A percentile compares a stretch with the other conserved stretches of the same genome.
phyloP scores from a whole-genome alignment of 257 asterid species.

The Lantana camara region DNA sequence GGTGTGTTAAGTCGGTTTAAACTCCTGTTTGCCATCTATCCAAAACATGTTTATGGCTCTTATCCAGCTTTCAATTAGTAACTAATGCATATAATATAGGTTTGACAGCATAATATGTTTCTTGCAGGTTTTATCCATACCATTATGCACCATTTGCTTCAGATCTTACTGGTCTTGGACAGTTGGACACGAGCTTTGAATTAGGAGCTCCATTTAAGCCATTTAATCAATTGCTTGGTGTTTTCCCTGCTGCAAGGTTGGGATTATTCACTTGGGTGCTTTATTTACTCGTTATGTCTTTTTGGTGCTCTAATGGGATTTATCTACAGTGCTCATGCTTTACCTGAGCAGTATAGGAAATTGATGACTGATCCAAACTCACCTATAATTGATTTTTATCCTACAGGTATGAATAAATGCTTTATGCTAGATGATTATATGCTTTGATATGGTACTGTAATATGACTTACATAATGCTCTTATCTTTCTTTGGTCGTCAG shows the following conservation, averaged over 20 bases:
- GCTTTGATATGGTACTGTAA: background rate
- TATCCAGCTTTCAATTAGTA: background rate
- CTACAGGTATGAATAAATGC: constrained; percentile 57
- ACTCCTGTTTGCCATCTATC: background rate
- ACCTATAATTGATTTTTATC: constrained; percentile 90
- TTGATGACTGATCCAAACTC: constrained; percentile 95
- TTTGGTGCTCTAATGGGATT: constrained; percentile 39
- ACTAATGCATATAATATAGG: constrained; percentile 15
- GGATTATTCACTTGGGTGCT: constrained; percentile 20
- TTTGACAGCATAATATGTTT: constrained; percentile 28
- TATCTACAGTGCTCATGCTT: constrained; percentile 87
- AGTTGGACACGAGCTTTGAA: constrained; percentile 67
- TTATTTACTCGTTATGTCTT: background rate
- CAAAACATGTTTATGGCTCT: background rate
- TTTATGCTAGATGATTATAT: constrained; percentile 20
- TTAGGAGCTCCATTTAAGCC: constrained; percentile 96
- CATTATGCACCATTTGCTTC: constrained; percentile 99
- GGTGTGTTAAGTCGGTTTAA: background rate
- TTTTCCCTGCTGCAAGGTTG: constrained; percentile 98
- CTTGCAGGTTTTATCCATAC: constrained; percentile 91
- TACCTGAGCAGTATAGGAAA: constrained; percentile 81
- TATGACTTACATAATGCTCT: constrained; percentile 3
- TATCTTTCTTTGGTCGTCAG: constrained; percentile 42
- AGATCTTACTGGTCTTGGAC: constrained; percentile 81
- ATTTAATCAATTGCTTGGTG: constrained; percentile 91